A percentile compares a stretch with the other conserved stretches of the same genome.
phyloP scores from a whole-genome alignment of 495 filamentous ascomycete genomes.

The Hypoxylon subgilvum region DNA sequence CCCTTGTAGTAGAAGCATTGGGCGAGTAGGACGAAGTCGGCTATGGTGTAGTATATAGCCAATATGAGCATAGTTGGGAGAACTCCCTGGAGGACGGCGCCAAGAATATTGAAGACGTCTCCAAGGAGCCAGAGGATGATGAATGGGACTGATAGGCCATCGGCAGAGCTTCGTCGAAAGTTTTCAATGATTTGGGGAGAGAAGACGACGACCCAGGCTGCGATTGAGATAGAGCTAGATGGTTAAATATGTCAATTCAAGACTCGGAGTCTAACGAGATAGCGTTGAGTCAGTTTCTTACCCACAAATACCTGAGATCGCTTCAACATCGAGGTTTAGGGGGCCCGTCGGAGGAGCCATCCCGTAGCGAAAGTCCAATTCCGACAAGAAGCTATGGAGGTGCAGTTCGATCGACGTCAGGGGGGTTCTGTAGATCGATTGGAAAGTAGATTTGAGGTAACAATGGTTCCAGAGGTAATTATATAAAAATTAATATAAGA shows the following conservation, averaged over 20 bases:
- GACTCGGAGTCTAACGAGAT: not conserved
- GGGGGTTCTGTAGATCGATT: conserved; percentile 3
- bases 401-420: conserved; percentile 9
- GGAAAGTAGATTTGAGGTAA: no score
- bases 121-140: conserved; percentile 88
- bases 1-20: conserved; percentile 96
- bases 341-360: conserved; percentile 75
- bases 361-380: conserved; percentile 2
- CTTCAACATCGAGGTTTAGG: conserved; percentile 78
- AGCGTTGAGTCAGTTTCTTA: conserved; percentile 42
- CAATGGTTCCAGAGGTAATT: no score
- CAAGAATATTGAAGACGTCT: conserved; percentile 96
- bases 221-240: conserved; percentile 85
- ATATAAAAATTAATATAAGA: no score
- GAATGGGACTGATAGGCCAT: conserved; percentile 89
- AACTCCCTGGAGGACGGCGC: conserved; percentile 89
- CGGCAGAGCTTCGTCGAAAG: conserved; percentile 82
- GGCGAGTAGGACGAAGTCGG: conserved; percentile 82
- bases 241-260: conserved; percentile 1
- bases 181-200: conserved; percentile 97
- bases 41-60: conserved; percentile 92
- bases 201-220: conserved; percentile 98
- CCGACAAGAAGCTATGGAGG: not conserved
- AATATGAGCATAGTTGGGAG: conserved; percentile 95
- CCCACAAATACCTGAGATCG: conserved; percentile 89